Evolutionary conservation across 345 rosid genomes (phyloP).

Genomic region (Hibiscus syriacus): DNA sequence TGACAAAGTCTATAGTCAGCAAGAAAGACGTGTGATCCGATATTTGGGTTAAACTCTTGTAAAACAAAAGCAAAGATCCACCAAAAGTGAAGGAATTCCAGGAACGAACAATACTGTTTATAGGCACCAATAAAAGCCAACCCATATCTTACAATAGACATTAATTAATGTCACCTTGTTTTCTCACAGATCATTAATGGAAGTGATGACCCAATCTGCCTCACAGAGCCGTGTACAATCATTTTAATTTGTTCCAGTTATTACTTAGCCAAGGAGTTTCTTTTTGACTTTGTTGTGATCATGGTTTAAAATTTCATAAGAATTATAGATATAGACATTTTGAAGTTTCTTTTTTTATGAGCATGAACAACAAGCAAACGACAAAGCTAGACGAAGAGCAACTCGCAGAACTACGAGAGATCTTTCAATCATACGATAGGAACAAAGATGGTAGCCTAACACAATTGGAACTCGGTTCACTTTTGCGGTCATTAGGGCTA

Average conservation of each 20-base stretch:
- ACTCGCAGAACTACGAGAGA: slow-evolving; percentile 68
- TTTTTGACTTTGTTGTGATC: background rate
- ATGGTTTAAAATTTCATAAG: no score
- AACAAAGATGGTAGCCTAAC: slow-evolving; percentile 89
- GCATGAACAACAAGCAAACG: slow-evolving; percentile 44
- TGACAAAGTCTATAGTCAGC: no score
- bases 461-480: slow-evolving; percentile 79
- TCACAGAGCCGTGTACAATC: background rate
- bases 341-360: background rate
- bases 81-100: slow-evolving; percentile 8
- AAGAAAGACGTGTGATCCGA: background rate
- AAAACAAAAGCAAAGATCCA: background rate
- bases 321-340: no score
- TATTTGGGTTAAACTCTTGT: background rate
- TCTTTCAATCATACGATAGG: slow-evolving; percentile 78
- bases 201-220: background rate
- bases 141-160: background rate
- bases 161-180: background rate
- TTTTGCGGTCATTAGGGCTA: slow-evolving; percentile 67
- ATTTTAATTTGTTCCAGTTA: background rate
- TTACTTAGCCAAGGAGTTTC: background rate
- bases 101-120: slow-evolving; percentile 12
- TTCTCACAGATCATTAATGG: background rate
- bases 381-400: slow-evolving; percentile 71
- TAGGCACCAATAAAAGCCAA: background rate